Percentiles rank a stretch among this genome's conserved stretches.
Evolutionary conservation across 331 rosid species (phyloP).

Genomic region (Cydonia oblonga): DNA sequence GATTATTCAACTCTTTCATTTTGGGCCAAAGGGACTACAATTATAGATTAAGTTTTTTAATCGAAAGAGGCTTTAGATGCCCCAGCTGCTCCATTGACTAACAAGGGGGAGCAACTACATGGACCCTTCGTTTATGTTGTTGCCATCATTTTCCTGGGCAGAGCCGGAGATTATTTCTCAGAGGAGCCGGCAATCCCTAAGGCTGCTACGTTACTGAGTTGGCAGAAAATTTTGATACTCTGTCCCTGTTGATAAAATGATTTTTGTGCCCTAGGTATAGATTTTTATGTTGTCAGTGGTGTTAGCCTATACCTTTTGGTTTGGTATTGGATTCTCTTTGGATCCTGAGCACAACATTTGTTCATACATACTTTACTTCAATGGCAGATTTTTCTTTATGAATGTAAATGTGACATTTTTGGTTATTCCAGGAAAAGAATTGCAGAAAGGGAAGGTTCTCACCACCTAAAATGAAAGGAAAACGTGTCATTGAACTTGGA

Average conservation of each 20-base stretch:
- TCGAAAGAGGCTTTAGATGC: neutral
- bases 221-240: neutral
- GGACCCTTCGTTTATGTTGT: neutral
- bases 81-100: neutral
- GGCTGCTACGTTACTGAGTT: neutral
- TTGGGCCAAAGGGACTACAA: neutral
- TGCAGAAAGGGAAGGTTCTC: slow-evolving; percentile 85
- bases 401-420: neutral
- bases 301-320: neutral
- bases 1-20: neutral
- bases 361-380: neutral
- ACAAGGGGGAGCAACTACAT: neutral
- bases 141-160: neutral
- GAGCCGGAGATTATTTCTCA: neutral
- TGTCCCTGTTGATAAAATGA: neutral
- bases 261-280: neutral
- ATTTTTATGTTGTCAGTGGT: neutral
- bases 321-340: neutral
- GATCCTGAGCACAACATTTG: neutral
- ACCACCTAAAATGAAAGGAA: slow-evolving; percentile 78
- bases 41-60: neutral
- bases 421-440: slow-evolving; percentile 58
- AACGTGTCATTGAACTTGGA: slow-evolving; percentile 87
- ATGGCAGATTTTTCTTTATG: neutral
- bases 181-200: neutral